Evolutionary conservation across 768 basidiomycete species (phyloP).

Genomic region (Candolleomyces aberdarensis): DNA sequence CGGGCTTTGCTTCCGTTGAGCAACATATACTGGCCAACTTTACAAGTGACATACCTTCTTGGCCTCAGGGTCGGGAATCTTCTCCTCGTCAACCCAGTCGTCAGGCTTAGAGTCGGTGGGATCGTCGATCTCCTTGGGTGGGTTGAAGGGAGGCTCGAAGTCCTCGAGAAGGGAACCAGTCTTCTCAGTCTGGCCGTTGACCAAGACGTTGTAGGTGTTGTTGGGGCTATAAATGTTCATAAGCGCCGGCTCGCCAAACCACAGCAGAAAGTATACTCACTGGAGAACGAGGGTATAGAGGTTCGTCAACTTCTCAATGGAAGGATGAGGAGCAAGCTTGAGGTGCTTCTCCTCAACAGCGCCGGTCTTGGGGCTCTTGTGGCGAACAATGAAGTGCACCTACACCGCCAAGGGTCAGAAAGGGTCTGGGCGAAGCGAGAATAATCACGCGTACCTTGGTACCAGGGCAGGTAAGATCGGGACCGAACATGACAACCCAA

Average conservation of each 20-base stretch:
- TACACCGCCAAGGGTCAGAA: constrained; percentile 24
- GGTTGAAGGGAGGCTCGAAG: constrained; percentile 93
- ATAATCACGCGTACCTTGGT: constrained; percentile 63
- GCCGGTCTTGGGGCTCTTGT: constrained; percentile 90
- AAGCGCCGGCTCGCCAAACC: background rate
- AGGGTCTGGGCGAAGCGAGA: background rate
- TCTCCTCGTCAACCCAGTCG: constrained; percentile 90
- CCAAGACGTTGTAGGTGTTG: constrained; percentile 88
- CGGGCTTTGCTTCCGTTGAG: constrained; percentile 50
- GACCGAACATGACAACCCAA: constrained; percentile 97
- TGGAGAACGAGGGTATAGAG: constrained; percentile 93
- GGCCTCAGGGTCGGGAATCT: constrained; percentile 82
- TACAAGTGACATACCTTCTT: constrained; percentile 54
- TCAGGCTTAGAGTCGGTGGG: constrained; percentile 85
- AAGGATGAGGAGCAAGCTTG: constrained; percentile 71
- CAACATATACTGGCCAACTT: constrained; percentile 1
- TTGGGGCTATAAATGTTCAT: constrained; percentile 59
- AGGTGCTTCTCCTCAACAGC: constrained; percentile 98
- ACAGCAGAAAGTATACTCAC: constrained; percentile 42
- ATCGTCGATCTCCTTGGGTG: constrained; percentile 90
- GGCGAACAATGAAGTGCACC: constrained; percentile 99
- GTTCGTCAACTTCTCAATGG: constrained; percentile 87
- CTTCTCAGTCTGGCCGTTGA: constrained; percentile 83
- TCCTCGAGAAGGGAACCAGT: constrained; percentile 87
- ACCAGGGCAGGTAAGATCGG: constrained; percentile 90